A percentile compares a stretch with the other conserved stretches of the same genome.
Evolutionary conservation across 1,284 basidiomycete species (phyloP).

Genomic region (Amylostereum chailletii): DNA sequence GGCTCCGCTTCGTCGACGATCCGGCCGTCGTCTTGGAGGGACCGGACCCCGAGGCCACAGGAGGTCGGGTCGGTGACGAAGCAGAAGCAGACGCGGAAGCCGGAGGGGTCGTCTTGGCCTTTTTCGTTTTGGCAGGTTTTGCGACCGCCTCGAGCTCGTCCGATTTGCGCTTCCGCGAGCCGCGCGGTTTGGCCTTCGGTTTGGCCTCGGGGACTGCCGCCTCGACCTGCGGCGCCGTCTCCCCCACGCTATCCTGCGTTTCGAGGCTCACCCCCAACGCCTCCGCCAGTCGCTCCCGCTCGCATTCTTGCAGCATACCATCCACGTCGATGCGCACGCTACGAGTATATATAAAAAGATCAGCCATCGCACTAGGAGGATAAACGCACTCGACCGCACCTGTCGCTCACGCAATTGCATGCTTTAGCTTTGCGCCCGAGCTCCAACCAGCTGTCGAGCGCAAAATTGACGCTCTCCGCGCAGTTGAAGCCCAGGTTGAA

Average conservation of each 20-base stretch:
- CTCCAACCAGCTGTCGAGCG: constrained; percentile 91
- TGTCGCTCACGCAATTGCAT: constrained; percentile 79
- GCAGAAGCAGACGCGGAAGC: not conserved
- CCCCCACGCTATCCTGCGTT: not conserved
- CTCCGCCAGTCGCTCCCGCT: constrained; percentile 27
- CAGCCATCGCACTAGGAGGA: not conserved
- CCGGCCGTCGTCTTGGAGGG: not conserved
- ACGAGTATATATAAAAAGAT: not conserved
- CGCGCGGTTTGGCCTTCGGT: not conserved
- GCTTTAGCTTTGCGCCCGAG: constrained; percentile 76
- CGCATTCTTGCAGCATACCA: constrained; percentile 60
- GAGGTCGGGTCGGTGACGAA: constrained; percentile 3
- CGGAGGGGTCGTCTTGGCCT: constrained; percentile 13
- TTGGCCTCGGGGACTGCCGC: not conserved
- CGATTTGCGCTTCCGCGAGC: constrained; percentile 30
- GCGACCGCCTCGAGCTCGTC: constrained; percentile 11
- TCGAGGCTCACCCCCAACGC: constrained; percentile 5
- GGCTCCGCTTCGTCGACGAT: constrained; percentile 28
- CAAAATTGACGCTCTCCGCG: constrained; percentile 97
- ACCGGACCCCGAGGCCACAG: not conserved
- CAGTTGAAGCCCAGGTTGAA: constrained; percentile 98
- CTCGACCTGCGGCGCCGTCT: not conserved
- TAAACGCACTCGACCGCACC: constrained; percentile 37
- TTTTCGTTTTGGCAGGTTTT: constrained; percentile 25
- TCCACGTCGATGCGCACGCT: constrained; percentile 92